These are phyloP conservation scores for Apophysomyces sp. DNA, from an alignment of 371 early-diverging fungal species.

Conservation along the genomic window DNA sequence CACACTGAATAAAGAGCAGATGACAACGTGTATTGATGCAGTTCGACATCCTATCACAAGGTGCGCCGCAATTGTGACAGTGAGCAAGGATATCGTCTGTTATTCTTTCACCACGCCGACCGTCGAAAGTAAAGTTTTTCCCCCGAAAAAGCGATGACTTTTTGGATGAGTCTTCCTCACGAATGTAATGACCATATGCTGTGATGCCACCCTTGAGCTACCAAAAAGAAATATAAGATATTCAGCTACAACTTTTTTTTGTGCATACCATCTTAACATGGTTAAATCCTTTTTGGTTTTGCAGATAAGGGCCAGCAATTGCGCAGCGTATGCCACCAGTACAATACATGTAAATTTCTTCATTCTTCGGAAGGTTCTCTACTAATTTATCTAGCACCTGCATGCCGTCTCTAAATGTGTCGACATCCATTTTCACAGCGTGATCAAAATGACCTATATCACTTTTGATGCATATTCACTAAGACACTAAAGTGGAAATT, in stretches of 20 bases:
- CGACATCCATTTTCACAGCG: constrained; percentile 69
- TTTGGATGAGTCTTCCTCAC: constrained; percentile 9
- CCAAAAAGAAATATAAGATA: not conserved
- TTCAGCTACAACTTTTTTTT: not conserved
- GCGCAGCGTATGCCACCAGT: constrained; percentile 84
- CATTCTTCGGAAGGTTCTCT: constrained; percentile 22
- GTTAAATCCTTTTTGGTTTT: constrained; percentile 55
- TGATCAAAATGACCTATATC: constrained; percentile 68
- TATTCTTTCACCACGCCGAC: constrained; percentile 70
- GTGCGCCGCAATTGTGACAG: constrained; percentile 71
- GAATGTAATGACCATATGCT: constrained; percentile 68
- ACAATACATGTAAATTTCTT: constrained; percentile 81
- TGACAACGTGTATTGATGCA: constrained; percentile 70
- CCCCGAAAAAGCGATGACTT: constrained; percentile 62
- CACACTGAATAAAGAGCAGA: constrained; percentile 71
- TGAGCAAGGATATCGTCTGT: constrained; percentile 61
- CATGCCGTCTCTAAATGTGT: constrained; percentile 70
- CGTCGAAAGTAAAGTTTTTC: constrained; percentile 82
- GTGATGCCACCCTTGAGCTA: constrained; percentile 77
- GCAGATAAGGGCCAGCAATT: constrained; percentile 70
- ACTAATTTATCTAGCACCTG: constrained; percentile 31
- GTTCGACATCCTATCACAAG: constrained; percentile 65
- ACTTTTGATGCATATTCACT: constrained; percentile 21
- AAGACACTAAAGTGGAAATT: not conserved
- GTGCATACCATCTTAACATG: constrained; percentile 61